A percentile compares a stretch with the other conserved stretches of the same genome.
phyloP scores from a whole-genome alignment of 2,329 filamentous ascomycete species.

The Xylariaceae sp. region DNA sequence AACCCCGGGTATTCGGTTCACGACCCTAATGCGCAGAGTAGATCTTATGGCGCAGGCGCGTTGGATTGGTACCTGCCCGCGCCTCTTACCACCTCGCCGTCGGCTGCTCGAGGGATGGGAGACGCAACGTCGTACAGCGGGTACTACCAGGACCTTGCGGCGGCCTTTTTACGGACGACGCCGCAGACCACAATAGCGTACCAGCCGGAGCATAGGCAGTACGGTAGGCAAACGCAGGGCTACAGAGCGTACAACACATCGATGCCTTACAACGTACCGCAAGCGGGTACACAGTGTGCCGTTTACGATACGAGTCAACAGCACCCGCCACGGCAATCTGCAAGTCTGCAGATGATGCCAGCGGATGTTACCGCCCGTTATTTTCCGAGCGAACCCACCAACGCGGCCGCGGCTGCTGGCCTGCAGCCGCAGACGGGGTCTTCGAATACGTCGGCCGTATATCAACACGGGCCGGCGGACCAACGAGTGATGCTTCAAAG shows the following conservation, averaged over 20 bases:
- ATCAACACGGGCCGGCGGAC: slow-evolving; percentile 66
- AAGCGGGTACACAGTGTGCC: slow-evolving; percentile 65
- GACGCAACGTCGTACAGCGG: slow-evolving; percentile 62
- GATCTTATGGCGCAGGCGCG: slow-evolving; percentile 52
- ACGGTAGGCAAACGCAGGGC: slow-evolving; percentile 61
- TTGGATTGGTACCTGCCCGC: slow-evolving; percentile 60
- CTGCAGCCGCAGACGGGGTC: slow-evolving; percentile 58
- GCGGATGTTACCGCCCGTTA: slow-evolving; percentile 74
- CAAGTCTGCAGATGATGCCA: slow-evolving; percentile 78
- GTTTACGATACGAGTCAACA: slow-evolving; percentile 79
- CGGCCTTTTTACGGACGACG: slow-evolving; percentile 63
- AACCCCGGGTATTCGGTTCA: slow-evolving; percentile 60
- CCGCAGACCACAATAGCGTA: slow-evolving; percentile 58
- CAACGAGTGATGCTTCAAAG: slow-evolving; percentile 62
- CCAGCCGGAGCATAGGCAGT: slow-evolving; percentile 70
- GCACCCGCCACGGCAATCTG: slow-evolving; percentile 77
- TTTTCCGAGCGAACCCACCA: slow-evolving; percentile 72
- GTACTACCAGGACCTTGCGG: slow-evolving; percentile 64
- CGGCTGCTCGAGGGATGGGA: slow-evolving; percentile 59
- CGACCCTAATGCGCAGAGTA: slow-evolving; percentile 56
- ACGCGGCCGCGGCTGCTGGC: slow-evolving; percentile 62
- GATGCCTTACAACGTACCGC: slow-evolving; percentile 82
- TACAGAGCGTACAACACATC: slow-evolving; percentile 68
- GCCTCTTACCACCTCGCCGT: slow-evolving; percentile 57
- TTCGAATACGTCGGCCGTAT: slow-evolving; percentile 64